Evolutionary conservation across 2,329 filamentous ascomycete species (phyloP), one percentile per base, ranked within the genome.

Genomic region (Chaetomiaceae sp.): DNA sequence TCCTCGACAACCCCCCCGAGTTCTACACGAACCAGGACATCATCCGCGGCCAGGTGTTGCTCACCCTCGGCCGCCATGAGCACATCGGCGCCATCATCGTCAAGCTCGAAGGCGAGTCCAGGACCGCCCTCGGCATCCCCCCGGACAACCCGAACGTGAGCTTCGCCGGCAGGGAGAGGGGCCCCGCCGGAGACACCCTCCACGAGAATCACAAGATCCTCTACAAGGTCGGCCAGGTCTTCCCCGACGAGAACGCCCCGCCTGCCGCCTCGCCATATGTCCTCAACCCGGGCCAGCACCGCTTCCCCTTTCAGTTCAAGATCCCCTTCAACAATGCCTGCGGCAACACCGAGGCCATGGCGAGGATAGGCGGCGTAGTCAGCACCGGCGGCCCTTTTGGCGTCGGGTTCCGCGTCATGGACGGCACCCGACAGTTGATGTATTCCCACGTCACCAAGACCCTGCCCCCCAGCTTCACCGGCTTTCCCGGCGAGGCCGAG

Each of bases 381-480:
- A 78, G 77, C 10, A 65, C 76, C 31, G 78, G 75, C n/a, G 79
- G 79, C 17, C 59, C 77, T 14, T 73, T 78, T 57, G 75, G 76
- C 13, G 64, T 73, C 50, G 72, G 77, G 27, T 74, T 83, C 55
- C 74, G 81, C 33, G 74, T 81, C 54, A 82, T 84, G 74, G 78
- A 82, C 58, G 79, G 79, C n/a, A 74, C 75, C 54, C 79, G 77
- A 62, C 82, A 85, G 66, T 67, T 84, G 50, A 75, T 79, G 60
- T 76, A 83, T 44, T 66, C 66, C 34, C 93, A 99, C 71, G 82
- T 93, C 56, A 93, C 87, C 63, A 83, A 83, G 60, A 95, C 91
- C 0, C 75, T 99, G 10, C 93, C 93, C 5, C 93, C 93, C 0
- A 95, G 90, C 4, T 73, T 97, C 48, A 87, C 80, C n/a, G 89